Conservation (phyloP, 2,329 filamentous ascomycete genomes). For the Calonectria fujianensis region DNA sequence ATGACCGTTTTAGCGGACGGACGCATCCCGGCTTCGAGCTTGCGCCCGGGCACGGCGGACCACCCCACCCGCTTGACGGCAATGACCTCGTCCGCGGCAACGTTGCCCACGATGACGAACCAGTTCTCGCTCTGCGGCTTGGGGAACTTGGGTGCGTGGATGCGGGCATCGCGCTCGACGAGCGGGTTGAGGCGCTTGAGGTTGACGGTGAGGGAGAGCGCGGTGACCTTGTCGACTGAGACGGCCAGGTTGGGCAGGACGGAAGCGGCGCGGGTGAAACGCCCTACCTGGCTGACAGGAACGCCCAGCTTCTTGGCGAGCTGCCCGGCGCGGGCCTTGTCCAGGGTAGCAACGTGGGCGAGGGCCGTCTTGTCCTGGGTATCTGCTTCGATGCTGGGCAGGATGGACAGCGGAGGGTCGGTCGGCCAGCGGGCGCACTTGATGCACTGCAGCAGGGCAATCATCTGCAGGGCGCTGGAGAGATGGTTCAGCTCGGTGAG, state of each 20-base stretch:
- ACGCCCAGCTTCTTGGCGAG: conserved; percentile 73
- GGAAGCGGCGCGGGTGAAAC: conserved; percentile 76
- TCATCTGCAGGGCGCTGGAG: conserved; percentile 86
- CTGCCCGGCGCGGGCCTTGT: conserved; percentile 61
- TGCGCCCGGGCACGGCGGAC: conserved; percentile 61
- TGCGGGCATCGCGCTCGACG: conserved; percentile 79
- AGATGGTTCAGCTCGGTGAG: conserved; percentile 91
- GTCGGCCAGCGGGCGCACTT: conserved; percentile 95
- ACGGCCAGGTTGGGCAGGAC: conserved; percentile 83
- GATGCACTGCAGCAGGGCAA: conserved; percentile 90
- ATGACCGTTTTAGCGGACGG: conserved; percentile 75
- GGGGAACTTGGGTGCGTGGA: conserved; percentile 92
- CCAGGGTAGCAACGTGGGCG: conserved; percentile 63
- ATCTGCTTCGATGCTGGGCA: conserved; percentile 80
- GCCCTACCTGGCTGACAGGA: conserved; percentile 63
- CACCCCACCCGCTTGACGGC: conserved; percentile 92
- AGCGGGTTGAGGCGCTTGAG: conserved; percentile 81
- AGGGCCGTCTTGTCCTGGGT: conserved; percentile 66
- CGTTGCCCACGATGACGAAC: conserved; percentile 86
- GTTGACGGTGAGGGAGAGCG: conserved; percentile 77
- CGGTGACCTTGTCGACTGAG: conserved; percentile 75
- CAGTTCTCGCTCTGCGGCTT: conserved; percentile 96
- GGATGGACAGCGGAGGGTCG: conserved; percentile 85
- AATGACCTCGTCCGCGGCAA: conserved; percentile 83
- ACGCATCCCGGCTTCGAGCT: conserved; percentile 64